These are phyloP conservation scores for Diplodia mutila DNA, from an alignment of 2,329 filamentous ascomycete genomes.

Conservation along the genomic window DNA sequence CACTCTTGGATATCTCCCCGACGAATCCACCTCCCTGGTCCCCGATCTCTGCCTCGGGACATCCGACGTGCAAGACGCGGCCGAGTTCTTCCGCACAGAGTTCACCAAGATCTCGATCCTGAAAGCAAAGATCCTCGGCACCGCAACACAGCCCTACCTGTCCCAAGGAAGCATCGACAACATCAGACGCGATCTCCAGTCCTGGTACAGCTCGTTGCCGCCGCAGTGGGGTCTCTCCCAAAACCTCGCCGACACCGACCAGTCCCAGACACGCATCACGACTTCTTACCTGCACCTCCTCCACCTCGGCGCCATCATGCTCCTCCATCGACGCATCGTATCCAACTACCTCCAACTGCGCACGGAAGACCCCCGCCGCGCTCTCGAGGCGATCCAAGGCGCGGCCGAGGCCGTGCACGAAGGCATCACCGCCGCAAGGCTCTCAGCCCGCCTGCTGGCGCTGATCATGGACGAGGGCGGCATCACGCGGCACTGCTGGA, in stretches of 20 bases:
- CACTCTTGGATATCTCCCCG: neutral
- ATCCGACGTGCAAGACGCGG: neutral
- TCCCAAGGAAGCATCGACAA: neutral
- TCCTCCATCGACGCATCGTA: neutral
- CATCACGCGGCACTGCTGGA: constrained; percentile 32
- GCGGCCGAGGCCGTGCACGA: constrained; percentile 27
- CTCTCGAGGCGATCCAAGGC: neutral
- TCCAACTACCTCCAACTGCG: neutral
- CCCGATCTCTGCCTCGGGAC: neutral
- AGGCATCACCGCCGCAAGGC: constrained; percentile 30
- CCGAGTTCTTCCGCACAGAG: neutral
- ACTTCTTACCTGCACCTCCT: neutral
- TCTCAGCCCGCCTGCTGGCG: constrained; percentile 29
- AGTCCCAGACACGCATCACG: neutral
- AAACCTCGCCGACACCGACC: neutral
- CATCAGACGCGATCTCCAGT: neutral
- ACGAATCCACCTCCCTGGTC: neutral
- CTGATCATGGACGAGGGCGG: constrained; percentile 29
- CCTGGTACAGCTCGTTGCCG: neutral
- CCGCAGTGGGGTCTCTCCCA: neutral
- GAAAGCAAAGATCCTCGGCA: neutral
- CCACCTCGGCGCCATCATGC: neutral
- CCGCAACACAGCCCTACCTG: neutral
- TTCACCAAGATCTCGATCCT: neutral
- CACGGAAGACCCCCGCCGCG: neutral